A percentile compares a stretch with the other conserved stretches of the same genome.
phyloP scores from a whole-genome alignment of 805 yeast species.

The Torulaspora maleeae region DNA sequence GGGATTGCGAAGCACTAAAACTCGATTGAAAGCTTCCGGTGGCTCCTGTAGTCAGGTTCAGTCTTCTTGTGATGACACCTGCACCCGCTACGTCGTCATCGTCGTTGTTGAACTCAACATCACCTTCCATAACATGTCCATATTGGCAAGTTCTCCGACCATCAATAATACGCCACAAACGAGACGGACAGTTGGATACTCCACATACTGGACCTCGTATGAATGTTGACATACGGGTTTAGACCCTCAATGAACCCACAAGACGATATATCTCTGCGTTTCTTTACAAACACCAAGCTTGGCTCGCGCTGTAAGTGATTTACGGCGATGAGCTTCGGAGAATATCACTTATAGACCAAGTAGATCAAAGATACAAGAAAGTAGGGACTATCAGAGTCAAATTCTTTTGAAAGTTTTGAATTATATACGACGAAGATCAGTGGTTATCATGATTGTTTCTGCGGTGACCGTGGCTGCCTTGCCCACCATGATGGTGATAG shows the following conservation, averaged over 20 bases:
- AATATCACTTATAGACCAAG: neutral
- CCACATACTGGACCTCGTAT: conserved; percentile 83
- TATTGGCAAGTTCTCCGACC: conserved; percentile 83
- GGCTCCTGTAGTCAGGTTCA: conserved; percentile 47
- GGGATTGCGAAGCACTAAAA: conserved; percentile 30
- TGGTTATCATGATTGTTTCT: conserved; percentile 13
- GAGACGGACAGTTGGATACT: conserved; percentile 79
- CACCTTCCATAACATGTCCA: conserved; percentile 86
- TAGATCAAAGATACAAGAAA: neutral
- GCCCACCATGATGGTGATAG: conserved; percentile 18
- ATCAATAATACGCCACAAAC: conserved; percentile 63
- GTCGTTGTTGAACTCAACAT: conserved; percentile 73
- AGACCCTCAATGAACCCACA: neutral
- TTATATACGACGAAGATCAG: conserved; percentile 1
- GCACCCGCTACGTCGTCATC: conserved; percentile 51
- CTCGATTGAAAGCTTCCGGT: conserved; percentile 38
- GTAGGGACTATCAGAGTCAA: neutral
- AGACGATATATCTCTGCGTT: neutral
- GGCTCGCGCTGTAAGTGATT: neutral
- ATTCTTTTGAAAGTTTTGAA: neutral
- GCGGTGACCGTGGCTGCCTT: conserved; percentile 18
- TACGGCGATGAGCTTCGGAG: conserved; percentile 3
- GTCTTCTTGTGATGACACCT: conserved; percentile 48
- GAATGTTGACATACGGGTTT: conserved; percentile 40
- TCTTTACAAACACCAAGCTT: neutral